A percentile compares a stretch with the other conserved stretches of the same genome.
These are phyloP conservation scores for Gloeophyllum trabeum DNA, from an alignment of 768 basidiomycete genomes.

Conservation along the genomic window DNA sequence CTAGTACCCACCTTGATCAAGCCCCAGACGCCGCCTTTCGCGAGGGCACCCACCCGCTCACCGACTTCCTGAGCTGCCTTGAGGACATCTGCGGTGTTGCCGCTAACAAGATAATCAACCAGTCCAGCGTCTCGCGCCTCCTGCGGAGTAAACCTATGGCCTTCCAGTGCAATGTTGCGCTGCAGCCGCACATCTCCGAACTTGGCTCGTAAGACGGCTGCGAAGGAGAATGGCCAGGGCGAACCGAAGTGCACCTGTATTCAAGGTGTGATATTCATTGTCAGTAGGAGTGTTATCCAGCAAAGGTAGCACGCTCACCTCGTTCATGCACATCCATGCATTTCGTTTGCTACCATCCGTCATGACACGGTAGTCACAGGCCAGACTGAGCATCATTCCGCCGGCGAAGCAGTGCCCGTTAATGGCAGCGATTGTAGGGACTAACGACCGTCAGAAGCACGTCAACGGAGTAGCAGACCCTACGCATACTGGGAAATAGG, in stretches of 20 bases:
- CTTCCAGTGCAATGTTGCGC: constrained; percentile 72
- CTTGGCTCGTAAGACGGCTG: constrained; percentile 52
- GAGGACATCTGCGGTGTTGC: constrained; percentile 46
- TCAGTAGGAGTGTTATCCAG: background rate
- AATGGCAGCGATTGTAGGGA: constrained; percentile 69
- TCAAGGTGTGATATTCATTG: background rate
- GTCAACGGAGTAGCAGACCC: background rate
- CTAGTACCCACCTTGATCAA: constrained; percentile 44
- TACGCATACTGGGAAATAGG: constrained; percentile 53
- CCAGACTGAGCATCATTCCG: constrained; percentile 67
- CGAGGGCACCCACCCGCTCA: constrained; percentile 34
- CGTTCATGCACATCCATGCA: constrained; percentile 91
- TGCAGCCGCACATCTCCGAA: constrained; percentile 44
- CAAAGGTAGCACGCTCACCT: constrained; percentile 44
- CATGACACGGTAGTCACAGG: constrained; percentile 87
- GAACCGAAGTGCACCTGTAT: constrained; percentile 73
- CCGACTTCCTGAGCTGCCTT: constrained; percentile 57
- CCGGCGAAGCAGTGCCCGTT: constrained; percentile 85
- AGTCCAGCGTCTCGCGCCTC: constrained; percentile 61
- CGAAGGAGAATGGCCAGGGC: constrained; percentile 63
- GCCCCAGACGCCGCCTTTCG: constrained; percentile 58
- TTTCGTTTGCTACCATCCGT: constrained; percentile 67
- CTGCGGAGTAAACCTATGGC: constrained; percentile 61
- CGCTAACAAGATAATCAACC: constrained; percentile 58
- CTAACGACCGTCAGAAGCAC: constrained; percentile 21